Evolutionary conservation across 2,329 filamentous ascomycete genomes (phyloP).

Genomic region (Ophidiomyces ophidiicola): DNA sequence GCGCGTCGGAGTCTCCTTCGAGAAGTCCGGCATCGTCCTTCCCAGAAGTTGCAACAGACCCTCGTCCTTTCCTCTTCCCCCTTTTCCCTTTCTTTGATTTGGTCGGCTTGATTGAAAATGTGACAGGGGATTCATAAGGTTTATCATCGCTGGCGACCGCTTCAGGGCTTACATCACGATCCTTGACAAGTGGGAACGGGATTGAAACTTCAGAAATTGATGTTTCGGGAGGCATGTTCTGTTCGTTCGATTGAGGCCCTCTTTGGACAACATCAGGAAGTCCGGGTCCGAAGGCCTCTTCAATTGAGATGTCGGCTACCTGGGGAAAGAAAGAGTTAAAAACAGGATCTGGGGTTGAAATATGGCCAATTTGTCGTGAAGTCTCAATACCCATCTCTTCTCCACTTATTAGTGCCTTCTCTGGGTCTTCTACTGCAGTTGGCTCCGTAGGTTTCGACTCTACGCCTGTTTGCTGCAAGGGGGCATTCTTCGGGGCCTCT

Average conservation of each 20-base stretch:
- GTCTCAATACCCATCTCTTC: too few species aligned
- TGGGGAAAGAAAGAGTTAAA: too few species aligned
- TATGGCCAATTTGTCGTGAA: too few species aligned
- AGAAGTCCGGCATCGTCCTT: background rate
- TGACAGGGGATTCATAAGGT: background rate
- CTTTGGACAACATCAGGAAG: too few species aligned
- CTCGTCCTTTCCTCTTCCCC: conserved; percentile 17
- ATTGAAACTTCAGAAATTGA: background rate
- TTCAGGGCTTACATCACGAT: background rate
- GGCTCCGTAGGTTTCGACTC: too few species aligned
- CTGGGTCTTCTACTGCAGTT: too few species aligned
- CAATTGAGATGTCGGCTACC: too few species aligned
- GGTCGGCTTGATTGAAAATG: conserved; percentile 1
- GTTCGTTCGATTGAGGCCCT: background rate
- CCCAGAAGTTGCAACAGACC: background rate
- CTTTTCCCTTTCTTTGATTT: conserved; percentile 24
- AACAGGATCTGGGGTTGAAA: too few species aligned
- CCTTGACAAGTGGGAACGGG: background rate
- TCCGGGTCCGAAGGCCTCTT: too few species aligned
- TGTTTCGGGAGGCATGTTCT: background rate
- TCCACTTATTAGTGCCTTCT: too few species aligned
- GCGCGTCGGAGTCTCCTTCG: background rate
- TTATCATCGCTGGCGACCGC: background rate
- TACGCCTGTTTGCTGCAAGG: too few species aligned
- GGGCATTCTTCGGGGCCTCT: too few species aligned